Percentiles rank a stretch among this genome's conserved stretches.
These are phyloP conservation scores for Acanthamoeba healyi DNA, from an alignment of 208 protist genomes.

Conservation along the genomic window DNA sequence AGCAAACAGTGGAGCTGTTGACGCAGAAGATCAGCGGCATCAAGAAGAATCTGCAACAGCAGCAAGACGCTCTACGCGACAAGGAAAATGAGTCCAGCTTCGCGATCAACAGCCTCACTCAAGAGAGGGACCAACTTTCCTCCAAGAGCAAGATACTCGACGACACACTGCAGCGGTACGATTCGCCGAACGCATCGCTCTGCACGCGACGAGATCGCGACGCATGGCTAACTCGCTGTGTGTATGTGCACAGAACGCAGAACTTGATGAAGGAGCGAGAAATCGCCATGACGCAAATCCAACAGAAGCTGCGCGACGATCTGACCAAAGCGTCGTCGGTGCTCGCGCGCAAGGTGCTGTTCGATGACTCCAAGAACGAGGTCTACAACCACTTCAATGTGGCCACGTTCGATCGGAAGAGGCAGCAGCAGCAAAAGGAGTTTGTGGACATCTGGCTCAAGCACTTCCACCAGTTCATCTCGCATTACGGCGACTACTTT, in stretches of 20 bases:
- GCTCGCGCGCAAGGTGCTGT: background rate
- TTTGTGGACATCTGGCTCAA: background rate
- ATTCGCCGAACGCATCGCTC: no score
- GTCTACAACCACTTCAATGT: slow-evolving; percentile 4
- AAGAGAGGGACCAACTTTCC: background rate
- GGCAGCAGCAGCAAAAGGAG: background rate
- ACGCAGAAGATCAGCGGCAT: slow-evolving; percentile 12
- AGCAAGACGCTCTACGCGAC: background rate
- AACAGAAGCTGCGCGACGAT: background rate
- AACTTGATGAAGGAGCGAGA: slow-evolving; percentile 59
- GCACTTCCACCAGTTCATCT: slow-evolving; percentile 2
- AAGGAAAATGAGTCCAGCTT: background rate
- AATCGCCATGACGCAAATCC: slow-evolving; percentile 36
- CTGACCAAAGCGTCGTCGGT: background rate
- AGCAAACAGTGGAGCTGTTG: background rate
- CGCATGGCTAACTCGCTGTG: no score
- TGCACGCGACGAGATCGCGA: no score
- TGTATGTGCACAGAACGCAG: slow-evolving; percentile 33
- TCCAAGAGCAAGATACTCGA: slow-evolving; percentile 5
- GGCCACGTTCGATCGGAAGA: background rate
- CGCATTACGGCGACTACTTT: slow-evolving; percentile 14
- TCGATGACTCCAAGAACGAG: slow-evolving; percentile 32
- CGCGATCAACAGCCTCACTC: background rate
- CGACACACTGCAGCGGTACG: slow-evolving; percentile 6
- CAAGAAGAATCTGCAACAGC: slow-evolving; percentile 13